Percentiles rank a stretch among this genome's conserved stretches.
Evolutionary conservation across 1,284 basidiomycete genomes (phyloP).

Genomic region (Austroboletus sp.): DNA sequence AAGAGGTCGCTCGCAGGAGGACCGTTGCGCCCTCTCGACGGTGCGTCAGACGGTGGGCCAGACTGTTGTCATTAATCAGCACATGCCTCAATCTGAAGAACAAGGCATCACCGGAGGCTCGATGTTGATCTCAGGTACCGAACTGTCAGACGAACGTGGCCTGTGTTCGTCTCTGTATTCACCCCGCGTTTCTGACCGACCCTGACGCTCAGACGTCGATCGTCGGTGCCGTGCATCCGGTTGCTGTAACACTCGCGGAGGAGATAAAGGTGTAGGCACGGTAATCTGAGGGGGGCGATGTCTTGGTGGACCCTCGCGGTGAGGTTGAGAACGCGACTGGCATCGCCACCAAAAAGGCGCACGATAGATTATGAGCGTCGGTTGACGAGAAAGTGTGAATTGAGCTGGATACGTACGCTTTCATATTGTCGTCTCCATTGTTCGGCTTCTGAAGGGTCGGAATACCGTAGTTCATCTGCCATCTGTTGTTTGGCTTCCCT

Average conservation of each 20-base stretch:
- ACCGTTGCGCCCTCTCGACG: conserved; percentile 24
- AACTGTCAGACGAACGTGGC: conserved; percentile 30
- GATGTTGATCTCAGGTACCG: conserved; percentile 31
- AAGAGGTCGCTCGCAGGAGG: conserved; percentile 16
- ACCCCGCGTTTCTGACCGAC: conserved; percentile 21
- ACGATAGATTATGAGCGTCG: conserved; percentile 1
- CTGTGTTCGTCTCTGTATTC: conserved; percentile 21
- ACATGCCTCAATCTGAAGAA: neutral
- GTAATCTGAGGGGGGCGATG: conserved; percentile 22
- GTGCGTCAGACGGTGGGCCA: conserved; percentile 31
- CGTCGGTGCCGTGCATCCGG: conserved; percentile 19
- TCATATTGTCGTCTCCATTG: conserved; percentile 34
- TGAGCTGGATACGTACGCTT: conserved; percentile 17
- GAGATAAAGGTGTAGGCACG: conserved; percentile 27
- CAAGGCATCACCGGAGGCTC: conserved; percentile 25
- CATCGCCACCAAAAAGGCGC: no score
- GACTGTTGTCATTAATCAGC: conserved; percentile 14
- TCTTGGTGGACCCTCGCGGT: conserved; percentile 9
- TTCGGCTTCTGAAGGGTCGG: conserved; percentile 33
- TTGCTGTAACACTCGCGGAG: conserved; percentile 18
- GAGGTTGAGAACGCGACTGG: conserved; percentile 21
- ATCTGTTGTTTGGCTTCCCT: conserved; percentile 21
- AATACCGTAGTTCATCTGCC: conserved; percentile 35
- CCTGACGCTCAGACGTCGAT: conserved; percentile 25
- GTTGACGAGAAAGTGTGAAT: neutral